Percentiles rank a stretch among this genome's conserved stretches.
Conservation (phyloP, 768 basidiomycete species). For the Hericium rajendrae region DNA sequence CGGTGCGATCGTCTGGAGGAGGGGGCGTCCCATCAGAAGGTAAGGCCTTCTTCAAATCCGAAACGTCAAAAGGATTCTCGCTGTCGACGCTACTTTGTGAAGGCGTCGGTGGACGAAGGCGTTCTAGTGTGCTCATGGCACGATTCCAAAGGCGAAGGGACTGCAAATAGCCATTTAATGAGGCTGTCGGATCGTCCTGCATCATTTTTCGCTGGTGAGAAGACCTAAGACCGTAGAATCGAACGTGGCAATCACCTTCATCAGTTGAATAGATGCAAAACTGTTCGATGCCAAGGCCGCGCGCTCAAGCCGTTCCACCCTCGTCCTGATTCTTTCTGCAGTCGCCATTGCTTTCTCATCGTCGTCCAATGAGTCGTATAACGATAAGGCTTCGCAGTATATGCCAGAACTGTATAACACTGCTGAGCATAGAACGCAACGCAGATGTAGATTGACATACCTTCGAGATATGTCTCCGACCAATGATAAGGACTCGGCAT, state of each 20-base stretch:
- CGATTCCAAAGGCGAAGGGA: constrained; percentile 75
- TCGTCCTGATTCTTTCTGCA: constrained; percentile 45
- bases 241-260: constrained; percentile 36
- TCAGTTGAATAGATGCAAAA: constrained; percentile 58
- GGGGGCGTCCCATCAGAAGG: constrained; percentile 19
- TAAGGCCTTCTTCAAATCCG: constrained; percentile 33
- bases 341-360: constrained; percentile 42
- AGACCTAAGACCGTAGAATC: too few relatives aligned
- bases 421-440: not conserved
- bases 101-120: constrained; percentile 36
- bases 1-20: constrained; percentile 4
- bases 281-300: constrained; percentile 65
- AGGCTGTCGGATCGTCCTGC: constrained; percentile 53
- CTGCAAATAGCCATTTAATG: constrained; percentile 52
- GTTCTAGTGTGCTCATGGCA: constrained; percentile 57
- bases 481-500: constrained; percentile 55
- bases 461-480: constrained; percentile 50
- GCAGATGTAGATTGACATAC: constrained; percentile 25
- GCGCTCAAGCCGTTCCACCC: constrained; percentile 53
- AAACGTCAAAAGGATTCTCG: constrained; percentile 52
- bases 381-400: constrained; percentile 51
- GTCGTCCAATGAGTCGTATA: constrained; percentile 32
- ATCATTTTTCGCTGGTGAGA: not conserved
- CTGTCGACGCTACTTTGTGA: constrained; percentile 24
- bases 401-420: constrained; percentile 29